These are phyloP conservation scores for Blastobotrys malaysiensis DNA, from an alignment of 1,139 yeast species.

Conservation along the genomic window DNA sequence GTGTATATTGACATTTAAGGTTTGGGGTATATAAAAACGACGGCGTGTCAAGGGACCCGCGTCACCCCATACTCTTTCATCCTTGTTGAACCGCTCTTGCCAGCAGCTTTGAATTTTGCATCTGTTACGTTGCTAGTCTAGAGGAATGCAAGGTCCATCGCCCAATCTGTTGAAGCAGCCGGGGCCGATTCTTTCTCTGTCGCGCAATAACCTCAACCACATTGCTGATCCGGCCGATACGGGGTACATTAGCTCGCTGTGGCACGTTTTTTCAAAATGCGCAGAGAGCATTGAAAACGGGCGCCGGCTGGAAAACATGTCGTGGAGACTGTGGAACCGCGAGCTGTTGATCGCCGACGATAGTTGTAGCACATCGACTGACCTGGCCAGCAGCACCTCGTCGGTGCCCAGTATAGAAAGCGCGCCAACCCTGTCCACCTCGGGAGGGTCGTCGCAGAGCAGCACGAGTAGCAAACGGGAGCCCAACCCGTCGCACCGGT, in stretches of 20 bases:
- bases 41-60: not conserved
- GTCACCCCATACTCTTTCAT: not conserved
- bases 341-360: constrained; percentile 28
- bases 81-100: no score
- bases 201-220: not conserved
- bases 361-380: no score
- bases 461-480: not conserved
- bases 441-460: constrained; percentile 14
- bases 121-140: no score
- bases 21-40: not conserved
- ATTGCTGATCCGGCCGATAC: constrained; percentile 37
- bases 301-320: constrained; percentile 49
- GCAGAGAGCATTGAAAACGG: constrained; percentile 49
- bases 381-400: constrained; percentile 5
- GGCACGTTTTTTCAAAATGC: constrained; percentile 53
- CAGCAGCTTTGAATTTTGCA: no score
- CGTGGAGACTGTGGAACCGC: constrained; percentile 55
- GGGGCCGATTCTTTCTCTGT: not conserved
- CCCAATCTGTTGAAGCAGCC: not conserved
- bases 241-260: constrained; percentile 39
- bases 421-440: constrained; percentile 17
- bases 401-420: constrained; percentile 12
- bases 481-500: not conserved
- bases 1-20: not conserved
- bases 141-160: not conserved